Evolutionary conservation across 2,329 filamentous ascomycete genomes (phyloP), one percentile per base, ranked within the genome.

Genomic region (Sclerotinia borealis): DNA sequence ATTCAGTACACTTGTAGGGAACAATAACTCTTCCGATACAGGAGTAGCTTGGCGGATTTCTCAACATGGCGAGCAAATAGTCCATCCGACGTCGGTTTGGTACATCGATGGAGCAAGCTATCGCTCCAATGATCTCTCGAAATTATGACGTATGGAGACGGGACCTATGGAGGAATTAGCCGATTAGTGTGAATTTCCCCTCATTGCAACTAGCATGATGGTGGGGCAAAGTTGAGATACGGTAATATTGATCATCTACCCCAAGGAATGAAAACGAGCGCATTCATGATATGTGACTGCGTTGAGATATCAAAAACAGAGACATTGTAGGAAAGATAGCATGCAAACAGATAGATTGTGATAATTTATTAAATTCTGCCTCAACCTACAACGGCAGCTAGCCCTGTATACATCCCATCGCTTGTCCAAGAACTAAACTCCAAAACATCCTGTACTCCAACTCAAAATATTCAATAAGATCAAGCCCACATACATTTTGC

Each of bases 401-500:
- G 41, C 54, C 39, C 27, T 56, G 39, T 45, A 51, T 17, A n/a
- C 34, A 25, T 27, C 29, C 39, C 11, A 17, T 22, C 22, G 27
- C 52, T 51, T 51, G 11, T 29, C 43, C 45, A 51, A 60, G 25
- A 29, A 55, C 9, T 61, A 25, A 34, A 41, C 22, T 41, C 59
- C 59, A 48, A 58, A n/a, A n/a, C 4, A n/a, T 22, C 51, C 7
- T 11, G 31, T 48, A 52, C 56, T 52, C 48, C 55, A 43, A 41
- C 11, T 3, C 27, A 36, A n/a, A 34, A 7, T 3, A 37, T 36
- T 19, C 13, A 34, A 56, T 4, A 29, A 13, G 5, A 59, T 63
- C n/a, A 63, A 50, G 61, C n/a, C 61, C 61, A 63, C 61, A 63
- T 59, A 37, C 61, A 63, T 29, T 59, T 59, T 27, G 61, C 61